Base-by-base conservation (phyloP, 208 protist genomes). In the Trypanosoma mega region DNA sequence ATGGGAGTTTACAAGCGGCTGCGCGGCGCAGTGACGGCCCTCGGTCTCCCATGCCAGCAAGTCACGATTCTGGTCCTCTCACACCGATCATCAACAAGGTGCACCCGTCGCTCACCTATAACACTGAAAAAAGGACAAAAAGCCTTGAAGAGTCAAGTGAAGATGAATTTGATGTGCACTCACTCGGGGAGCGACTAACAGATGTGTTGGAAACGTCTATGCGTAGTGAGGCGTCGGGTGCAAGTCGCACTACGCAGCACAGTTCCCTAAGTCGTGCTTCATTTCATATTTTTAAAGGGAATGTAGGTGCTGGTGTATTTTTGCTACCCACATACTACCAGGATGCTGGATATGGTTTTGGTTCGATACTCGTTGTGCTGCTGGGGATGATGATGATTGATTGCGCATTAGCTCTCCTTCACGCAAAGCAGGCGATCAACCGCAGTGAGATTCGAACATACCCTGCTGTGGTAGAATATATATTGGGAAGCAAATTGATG, bases 231-330 rank as follows among this genome's bases (percentile, higher is more conserved):
- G 27, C 49, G 20, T 73, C 54, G 0, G 0, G 34, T 4, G 24
- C 55, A 18, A 31, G 47, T 24, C 16, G 20, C 7, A 21, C 0
- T 27, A 36, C 54, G 16, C 7, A 18, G 5, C 49, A 74, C 69
- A 78, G 54, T 45, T 77, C 77, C 16, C 67, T 93, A 6, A 58
- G 68, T 12, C 63, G 81, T 26, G 84, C 80, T 30, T 76, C 71
- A 4, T 94, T 92, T 51, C 85, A 94, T 61, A 80, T 94, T 11
- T 94, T 94, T 67, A 94, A 94, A 60, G 88, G 76, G 31, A 92
- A 94, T 66, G 85, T 94, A 9, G 88, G 85, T 3, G 82, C 81
- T 0, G 85, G 84, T 50, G 81, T 92, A 3, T 95, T 95, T 56
- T 68, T 92, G 33, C 69, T 92, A 9, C 78, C 83, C 0, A 85